Evolutionary conservation across 2,329 filamentous ascomycete species (phyloP).

Genomic region (Aspergillus latus): DNA sequence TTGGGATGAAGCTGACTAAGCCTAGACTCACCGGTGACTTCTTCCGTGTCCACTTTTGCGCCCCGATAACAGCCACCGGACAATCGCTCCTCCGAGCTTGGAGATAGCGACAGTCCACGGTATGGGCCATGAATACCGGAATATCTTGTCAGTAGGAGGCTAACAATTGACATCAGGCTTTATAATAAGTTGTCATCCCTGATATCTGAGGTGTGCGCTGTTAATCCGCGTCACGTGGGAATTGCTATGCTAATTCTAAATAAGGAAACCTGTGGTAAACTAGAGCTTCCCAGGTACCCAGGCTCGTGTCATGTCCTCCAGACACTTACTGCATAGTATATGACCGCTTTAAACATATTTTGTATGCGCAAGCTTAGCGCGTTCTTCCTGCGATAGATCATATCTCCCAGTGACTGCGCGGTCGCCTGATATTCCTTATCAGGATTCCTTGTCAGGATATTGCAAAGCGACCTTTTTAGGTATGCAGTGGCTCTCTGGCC

Average conservation of each 20-base stretch:
- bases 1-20: slow-evolving; percentile 39
- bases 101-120: neutral
- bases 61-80: slow-evolving; percentile 14
- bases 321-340: too few species aligned
- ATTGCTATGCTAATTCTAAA: neutral
- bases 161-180: too few species aligned
- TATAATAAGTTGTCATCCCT: too few species aligned
- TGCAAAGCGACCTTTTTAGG: neutral
- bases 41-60: slow-evolving; percentile 24
- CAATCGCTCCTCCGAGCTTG: slow-evolving; percentile 11
- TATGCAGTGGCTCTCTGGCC: neutral
- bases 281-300: neutral
- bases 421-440: too few species aligned
- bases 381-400: too few species aligned
- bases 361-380: too few species aligned
- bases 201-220: too few species aligned
- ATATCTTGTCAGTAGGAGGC: neutral
- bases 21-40: slow-evolving; percentile 36
- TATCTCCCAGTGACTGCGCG: too few species aligned
- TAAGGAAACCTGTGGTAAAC: neutral
- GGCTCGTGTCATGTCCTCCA: neutral
- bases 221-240: neutral
- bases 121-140: neutral
- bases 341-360: too few species aligned
- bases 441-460: too few species aligned